Evolutionary conservation across 2,329 filamentous ascomycete genomes (phyloP), one percentile per base, ranked within the genome.

Genomic region (Paramyrothecium sp.): DNA sequence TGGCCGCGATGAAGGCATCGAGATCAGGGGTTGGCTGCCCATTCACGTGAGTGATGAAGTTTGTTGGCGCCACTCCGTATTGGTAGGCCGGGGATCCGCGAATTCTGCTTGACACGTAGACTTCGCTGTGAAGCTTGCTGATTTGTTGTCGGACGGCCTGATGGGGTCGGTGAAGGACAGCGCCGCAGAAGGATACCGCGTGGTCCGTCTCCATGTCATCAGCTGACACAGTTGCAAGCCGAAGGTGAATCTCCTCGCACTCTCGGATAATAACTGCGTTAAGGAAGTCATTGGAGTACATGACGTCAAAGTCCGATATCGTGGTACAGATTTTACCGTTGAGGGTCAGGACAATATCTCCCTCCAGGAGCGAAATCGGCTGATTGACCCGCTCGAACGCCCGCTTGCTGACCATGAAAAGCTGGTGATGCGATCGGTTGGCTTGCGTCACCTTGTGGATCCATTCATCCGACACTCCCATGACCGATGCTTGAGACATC

Each of bases 371-470:
- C 16, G 88, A 84, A 1, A 76, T 74, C 2, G 78, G 72, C 48
- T 73, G 74, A 51, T 76, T 71, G 22, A 72, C 75, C 16, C 84
- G 80, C 73, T 88, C 86, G 65, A 88, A 88, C 0, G 85, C 87
- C 51, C 96, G 89, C 77, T 99, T 99, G 67, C 92, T 89, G 30
- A 99, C 92, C 90, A 99, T 97, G 79, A 99, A 99, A 41, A 99
- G 85, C 75, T 99, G 95, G 70, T 99, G 95, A 57, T 92, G 90
- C 53, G 95, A 89, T 44, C 91, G 90, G 73, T 99, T 97, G 60
- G 92, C 91, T 63, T 88, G 81, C 55, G 95, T 89, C 2, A 97
- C 94, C 73, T 92, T 90, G 65, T 91, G 83, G 66, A 99, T 97
- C 95, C 94, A 98, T 60, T 96, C 89, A 67, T 98, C 93, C 0